phyloP scores from a whole-genome alignment of 305 asterid genomes.

The Fraxinus albicans region DNA sequence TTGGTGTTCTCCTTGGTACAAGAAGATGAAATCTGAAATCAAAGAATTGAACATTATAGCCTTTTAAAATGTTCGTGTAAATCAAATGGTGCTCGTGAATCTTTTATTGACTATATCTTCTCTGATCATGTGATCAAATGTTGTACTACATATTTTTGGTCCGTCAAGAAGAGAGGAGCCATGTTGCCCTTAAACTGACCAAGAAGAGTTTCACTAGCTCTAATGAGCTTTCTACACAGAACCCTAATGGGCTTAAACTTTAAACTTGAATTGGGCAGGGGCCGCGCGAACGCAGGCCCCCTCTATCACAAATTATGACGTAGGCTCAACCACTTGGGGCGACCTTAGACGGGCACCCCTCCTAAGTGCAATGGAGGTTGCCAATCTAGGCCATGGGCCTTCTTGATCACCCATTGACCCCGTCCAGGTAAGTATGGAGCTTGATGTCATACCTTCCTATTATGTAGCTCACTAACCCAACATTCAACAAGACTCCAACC shows the following conservation, averaged over 20 bases:
- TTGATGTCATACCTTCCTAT: not conserved
- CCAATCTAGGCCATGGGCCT: constrained; percentile 41
- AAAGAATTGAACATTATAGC: too few species aligned
- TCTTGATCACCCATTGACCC: constrained; percentile 39
- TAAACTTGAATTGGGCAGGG: not conserved
- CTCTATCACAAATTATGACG: constrained; percentile 43
- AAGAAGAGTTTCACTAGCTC: too few species aligned
- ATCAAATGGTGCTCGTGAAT: too few species aligned
- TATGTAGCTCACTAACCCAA: not conserved
- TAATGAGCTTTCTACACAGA: too few species aligned
- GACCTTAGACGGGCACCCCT: constrained; percentile 35
- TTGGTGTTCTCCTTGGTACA: too few species aligned
- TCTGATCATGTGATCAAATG: too few species aligned
- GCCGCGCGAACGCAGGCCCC: constrained; percentile 49
- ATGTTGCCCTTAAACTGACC: not conserved
- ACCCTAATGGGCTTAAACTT: too few species aligned
- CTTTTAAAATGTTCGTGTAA: too few species aligned
- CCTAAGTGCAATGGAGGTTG: constrained; percentile 42
- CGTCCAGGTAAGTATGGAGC: constrained; percentile 39
- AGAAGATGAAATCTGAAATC: too few species aligned
- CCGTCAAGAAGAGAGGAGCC: not conserved
- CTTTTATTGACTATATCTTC: too few species aligned
- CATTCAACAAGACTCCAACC: not conserved
- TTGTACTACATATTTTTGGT: too few species aligned
- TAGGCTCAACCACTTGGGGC: constrained; percentile 38